Conservation (phyloP, 2,329 filamentous ascomycete species). For the Orbilia oligospora region DNA sequence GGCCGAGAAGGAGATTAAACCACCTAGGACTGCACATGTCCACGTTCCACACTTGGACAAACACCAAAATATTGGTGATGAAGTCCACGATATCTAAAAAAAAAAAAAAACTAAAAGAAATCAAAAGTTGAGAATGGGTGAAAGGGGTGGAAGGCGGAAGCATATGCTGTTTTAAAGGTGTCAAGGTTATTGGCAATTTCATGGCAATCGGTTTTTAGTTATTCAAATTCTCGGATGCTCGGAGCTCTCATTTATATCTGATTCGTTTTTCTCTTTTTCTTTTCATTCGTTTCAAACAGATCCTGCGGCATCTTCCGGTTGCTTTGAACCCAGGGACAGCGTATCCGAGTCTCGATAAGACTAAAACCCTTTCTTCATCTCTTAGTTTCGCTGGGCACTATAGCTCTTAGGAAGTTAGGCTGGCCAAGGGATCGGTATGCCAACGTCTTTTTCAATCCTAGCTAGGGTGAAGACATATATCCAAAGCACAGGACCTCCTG, state of each 20-base stretch:
- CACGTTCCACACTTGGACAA: slow-evolving; percentile 52
- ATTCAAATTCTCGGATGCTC: slow-evolving; percentile 4
- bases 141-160: neutral
- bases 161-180: slow-evolving; percentile 27
- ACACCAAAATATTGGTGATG: slow-evolving; percentile 55
- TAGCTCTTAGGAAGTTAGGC: slow-evolving; percentile 21
- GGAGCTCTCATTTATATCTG: slow-evolving; percentile 19
- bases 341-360: slow-evolving; percentile 30
- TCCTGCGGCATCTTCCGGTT: slow-evolving; percentile 18
- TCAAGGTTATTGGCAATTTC: slow-evolving; percentile 26
- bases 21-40: slow-evolving; percentile 42
- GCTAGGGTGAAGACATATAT: neutral
- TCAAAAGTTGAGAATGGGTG: slow-evolving; percentile 2
- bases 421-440: slow-evolving; percentile 31
- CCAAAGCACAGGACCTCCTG: neutral
- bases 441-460: neutral
- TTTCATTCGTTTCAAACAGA: slow-evolving; percentile 3
- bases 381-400: slow-evolving; percentile 8
- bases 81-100: slow-evolving; percentile 48
- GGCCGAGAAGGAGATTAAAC: slow-evolving; percentile 53
- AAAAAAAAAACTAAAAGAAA: neutral
- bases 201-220: slow-evolving; percentile 18
- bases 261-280: slow-evolving; percentile 13
- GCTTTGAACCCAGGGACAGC: slow-evolving; percentile 24
- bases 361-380: neutral